Conservation (phyloP, 2,329 filamentous ascomycete genomes). For the Chrysoporthe cubensis region DNA sequence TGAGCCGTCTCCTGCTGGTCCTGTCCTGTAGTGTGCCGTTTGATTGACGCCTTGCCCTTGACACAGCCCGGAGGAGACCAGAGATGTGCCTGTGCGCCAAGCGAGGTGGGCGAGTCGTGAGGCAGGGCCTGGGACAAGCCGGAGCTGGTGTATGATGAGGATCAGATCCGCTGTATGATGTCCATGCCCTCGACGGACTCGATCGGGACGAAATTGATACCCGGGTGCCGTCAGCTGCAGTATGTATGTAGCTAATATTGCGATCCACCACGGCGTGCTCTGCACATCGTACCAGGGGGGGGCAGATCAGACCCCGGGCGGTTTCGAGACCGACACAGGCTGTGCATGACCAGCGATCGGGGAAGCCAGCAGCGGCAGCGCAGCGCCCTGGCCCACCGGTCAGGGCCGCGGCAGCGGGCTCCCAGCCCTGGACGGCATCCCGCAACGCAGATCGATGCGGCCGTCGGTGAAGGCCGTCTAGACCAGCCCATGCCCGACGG, state of each 20-base stretch:
- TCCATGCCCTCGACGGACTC: not conserved
- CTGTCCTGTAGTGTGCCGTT: not conserved
- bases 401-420: not conserved
- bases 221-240: not conserved
- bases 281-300: not conserved
- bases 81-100: not conserved
- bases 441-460: slow-evolving; percentile 3
- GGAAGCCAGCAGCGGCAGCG: not conserved
- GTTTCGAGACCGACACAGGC: not conserved
- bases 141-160: not conserved
- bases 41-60: not conserved
- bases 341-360: not conserved
- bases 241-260: not conserved
- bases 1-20: not conserved
- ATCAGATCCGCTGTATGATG: slow-evolving; percentile 1
- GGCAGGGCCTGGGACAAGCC: not conserved
- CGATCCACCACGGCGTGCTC: not conserved
- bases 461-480: not conserved
- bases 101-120: not conserved
- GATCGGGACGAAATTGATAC: not conserved
- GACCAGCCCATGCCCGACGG: not conserved
- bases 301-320: not conserved
- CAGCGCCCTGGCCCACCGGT: too few species aligned
- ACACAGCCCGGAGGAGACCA: not conserved
- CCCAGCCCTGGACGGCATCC: not conserved